Percentiles rank a stretch among this genome's conserved stretches.
Evolutionary conservation across 2,329 filamentous ascomycete species (phyloP).

Genomic region (Fusarium poae): DNA sequence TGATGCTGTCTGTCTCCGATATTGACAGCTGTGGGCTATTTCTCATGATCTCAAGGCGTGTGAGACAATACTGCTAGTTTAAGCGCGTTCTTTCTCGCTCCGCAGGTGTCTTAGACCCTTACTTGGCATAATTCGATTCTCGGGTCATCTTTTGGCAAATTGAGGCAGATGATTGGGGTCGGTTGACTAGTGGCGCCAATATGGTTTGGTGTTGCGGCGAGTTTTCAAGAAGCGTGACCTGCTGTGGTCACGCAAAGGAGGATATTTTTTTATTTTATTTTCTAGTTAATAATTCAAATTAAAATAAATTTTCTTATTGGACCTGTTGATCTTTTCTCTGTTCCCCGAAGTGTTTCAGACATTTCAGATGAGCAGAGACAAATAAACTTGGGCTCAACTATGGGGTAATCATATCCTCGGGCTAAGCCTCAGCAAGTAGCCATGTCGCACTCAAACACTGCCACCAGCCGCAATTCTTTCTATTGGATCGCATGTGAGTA

Average conservation of each 20-base stretch:
- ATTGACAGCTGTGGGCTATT: slow-evolving; percentile 6
- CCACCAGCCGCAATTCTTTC: slow-evolving; percentile 14
- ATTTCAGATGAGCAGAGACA: slow-evolving; percentile 22
- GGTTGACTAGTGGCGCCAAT: slow-evolving; percentile 32
- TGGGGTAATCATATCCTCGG: neutral
- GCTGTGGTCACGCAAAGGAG: slow-evolving; percentile 35
- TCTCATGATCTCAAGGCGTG: slow-evolving; percentile 32
- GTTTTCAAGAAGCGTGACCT: slow-evolving; percentile 37
- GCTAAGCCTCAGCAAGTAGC: slow-evolving; percentile 30
- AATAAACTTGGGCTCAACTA: neutral
- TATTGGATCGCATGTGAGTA: slow-evolving; percentile 11
- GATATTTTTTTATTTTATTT: neutral
- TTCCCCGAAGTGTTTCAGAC: slow-evolving; percentile 2
- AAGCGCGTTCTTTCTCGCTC: neutral
- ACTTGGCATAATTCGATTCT: slow-evolving; percentile 11
- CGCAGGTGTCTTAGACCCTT: slow-evolving; percentile 39
- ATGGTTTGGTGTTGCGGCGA: slow-evolving; percentile 37
- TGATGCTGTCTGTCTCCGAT: slow-evolving; percentile 23
- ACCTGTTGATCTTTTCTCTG: neutral
- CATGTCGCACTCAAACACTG: slow-evolving; percentile 32
- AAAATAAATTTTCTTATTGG: neutral
- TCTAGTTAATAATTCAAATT: neutral
- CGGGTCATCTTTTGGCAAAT: slow-evolving; percentile 28
- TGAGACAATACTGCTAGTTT: slow-evolving; percentile 18
- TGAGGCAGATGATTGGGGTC: slow-evolving; percentile 49